Evolutionary conservation across 1,139 yeast species (phyloP).

Genomic region (Hansenula lynferdii): DNA sequence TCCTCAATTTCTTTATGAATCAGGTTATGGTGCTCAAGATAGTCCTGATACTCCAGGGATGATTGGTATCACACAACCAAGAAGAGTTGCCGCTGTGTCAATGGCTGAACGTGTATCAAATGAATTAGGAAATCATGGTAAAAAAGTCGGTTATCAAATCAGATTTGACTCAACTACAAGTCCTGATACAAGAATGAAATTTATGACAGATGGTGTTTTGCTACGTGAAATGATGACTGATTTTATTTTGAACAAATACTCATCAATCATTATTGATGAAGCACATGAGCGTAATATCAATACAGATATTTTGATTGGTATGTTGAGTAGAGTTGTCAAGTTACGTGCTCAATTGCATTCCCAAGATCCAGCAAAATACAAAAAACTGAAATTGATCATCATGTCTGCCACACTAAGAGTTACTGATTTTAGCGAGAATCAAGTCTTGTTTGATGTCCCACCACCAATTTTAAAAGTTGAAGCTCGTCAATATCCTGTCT

Average conservation of each 20-base stretch:
- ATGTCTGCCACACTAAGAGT: conserved; percentile 98
- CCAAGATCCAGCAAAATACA: conserved; percentile 41
- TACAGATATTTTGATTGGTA: conserved; percentile 93
- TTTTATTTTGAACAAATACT: conserved; percentile 72
- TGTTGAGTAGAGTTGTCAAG: conserved; percentile 81
- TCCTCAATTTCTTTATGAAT: conserved; percentile 75
- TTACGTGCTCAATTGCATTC: conserved; percentile 57
- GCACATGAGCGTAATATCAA: conserved; percentile 97
- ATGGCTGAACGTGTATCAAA: conserved; percentile 88
- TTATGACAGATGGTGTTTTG: conserved; percentile 98
- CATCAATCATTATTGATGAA: conserved; percentile 87
- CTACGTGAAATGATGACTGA: conserved; percentile 91
- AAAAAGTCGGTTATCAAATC: conserved; percentile 83
- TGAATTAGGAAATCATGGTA: conserved; percentile 79
- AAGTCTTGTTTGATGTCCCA: conserved; percentile 58
- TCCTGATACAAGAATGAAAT: conserved; percentile 75
- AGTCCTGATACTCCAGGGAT: conserved; percentile 74
- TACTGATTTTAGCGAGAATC: conserved; percentile 84
- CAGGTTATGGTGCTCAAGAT: conserved; percentile 71
- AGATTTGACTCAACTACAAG: conserved; percentile 79
- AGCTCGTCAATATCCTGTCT: conserved; percentile 93
- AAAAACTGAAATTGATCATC: conserved; percentile 63
- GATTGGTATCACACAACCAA: conserved; percentile 96
- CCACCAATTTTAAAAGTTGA: conserved; percentile 93
- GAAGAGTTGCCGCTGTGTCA: conserved; percentile 98